Conservation (phyloP, 2,329 filamentous ascomycete genomes). For the Diaporthe citri region DNA sequence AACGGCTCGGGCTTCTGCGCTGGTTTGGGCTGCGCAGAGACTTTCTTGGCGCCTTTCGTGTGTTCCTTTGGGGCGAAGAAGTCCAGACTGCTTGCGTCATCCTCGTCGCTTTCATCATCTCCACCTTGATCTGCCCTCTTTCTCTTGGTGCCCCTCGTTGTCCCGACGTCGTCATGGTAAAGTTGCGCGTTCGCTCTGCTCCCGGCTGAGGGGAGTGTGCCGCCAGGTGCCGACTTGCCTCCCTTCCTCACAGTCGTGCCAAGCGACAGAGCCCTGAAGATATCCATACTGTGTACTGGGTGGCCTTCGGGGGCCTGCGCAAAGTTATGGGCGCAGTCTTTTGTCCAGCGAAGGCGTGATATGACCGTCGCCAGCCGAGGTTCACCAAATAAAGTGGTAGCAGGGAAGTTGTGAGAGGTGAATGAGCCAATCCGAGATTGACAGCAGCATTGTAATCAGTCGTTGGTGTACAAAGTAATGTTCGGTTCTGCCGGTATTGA, state of each 20-base stretch:
- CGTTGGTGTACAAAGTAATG: neutral
- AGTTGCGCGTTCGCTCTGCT: slow-evolving; percentile 76
- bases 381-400: neutral
- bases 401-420: neutral
- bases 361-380: neutral
- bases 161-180: slow-evolving; percentile 69
- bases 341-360: neutral
- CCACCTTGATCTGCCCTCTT: slow-evolving; percentile 60
- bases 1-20: slow-evolving; percentile 46
- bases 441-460: neutral
- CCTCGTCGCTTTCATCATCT: slow-evolving; percentile 49
- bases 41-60: slow-evolving; percentile 36
- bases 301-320: neutral
- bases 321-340: neutral
- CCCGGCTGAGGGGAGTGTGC: slow-evolving; percentile 72
- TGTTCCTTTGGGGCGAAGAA: slow-evolving; percentile 66
- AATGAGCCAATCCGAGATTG: neutral
- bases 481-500: neutral
- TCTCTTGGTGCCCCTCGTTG: slow-evolving; percentile 63
- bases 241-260: slow-evolving; percentile 70
- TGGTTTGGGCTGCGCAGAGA: slow-evolving; percentile 36
- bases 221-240: slow-evolving; percentile 49
- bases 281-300: slow-evolving; percentile 69
- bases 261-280: slow-evolving; percentile 79
- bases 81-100: slow-evolving; percentile 63